Evolutionary conservation across 345 rosid genomes (phyloP).

Genomic region (Conringia planisiliqua): DNA sequence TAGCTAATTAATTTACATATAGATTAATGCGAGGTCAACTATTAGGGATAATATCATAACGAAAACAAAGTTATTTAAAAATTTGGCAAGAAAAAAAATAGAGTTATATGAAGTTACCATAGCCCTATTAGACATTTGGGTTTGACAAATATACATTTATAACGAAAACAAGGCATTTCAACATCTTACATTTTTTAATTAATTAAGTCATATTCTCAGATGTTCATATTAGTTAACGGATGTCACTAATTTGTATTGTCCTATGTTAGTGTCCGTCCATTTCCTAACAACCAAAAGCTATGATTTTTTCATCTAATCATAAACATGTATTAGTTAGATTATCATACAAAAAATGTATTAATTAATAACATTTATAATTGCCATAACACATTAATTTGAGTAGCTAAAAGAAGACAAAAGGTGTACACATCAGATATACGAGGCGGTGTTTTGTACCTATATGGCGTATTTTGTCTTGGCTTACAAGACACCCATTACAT

Average conservation of each 20-base stretch:
- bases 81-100: too few relatives aligned
- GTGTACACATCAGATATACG: not conserved
- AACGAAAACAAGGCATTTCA: not conserved
- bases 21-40: too few relatives aligned
- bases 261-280: not conserved
- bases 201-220: not conserved
- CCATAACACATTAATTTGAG: not conserved
- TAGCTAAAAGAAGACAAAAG: not conserved
- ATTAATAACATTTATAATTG: not conserved
- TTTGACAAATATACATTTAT: too few relatives aligned
- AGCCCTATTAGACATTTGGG: too few relatives aligned
- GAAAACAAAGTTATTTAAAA: too few relatives aligned
- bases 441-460: not conserved
- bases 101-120: too few relatives aligned
- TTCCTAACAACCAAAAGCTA: not conserved
- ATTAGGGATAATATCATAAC: too few relatives aligned
- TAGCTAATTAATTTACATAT: too few relatives aligned
- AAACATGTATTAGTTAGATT: not conserved
- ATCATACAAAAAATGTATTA: too few relatives aligned
- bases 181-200: not conserved
- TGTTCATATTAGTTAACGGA: not conserved
- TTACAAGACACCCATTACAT: not conserved
- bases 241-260: not conserved
- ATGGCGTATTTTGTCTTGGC: not conserved
- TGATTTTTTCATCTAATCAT: not conserved